Evolutionary conservation across 352 stramenopile species (phyloP).

Genomic region (Phytopythium oedochilum): DNA sequence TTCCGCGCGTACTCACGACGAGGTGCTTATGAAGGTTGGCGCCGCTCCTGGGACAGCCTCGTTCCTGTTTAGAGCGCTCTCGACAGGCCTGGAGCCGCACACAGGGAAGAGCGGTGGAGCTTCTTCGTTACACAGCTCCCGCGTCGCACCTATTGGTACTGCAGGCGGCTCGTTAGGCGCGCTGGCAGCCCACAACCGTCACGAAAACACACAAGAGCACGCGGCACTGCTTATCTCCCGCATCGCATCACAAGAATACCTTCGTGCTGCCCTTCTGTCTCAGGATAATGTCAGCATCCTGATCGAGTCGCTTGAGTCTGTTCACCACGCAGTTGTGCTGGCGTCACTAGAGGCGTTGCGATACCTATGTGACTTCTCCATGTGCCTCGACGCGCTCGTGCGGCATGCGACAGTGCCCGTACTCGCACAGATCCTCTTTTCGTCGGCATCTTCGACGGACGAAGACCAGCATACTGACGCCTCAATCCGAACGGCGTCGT

Average conservation of each 20-base stretch:
- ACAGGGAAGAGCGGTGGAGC: neutral
- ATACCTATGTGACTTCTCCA: constrained; percentile 50
- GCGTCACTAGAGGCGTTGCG: constrained; percentile 51
- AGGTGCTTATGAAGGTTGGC: constrained; percentile 66
- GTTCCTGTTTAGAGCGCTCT: constrained; percentile 41
- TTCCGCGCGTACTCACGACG: constrained; percentile 40
- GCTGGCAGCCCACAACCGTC: neutral
- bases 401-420: constrained; percentile 72
- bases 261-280: constrained; percentile 44
- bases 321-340: constrained; percentile 60
- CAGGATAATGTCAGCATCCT: constrained; percentile 51
- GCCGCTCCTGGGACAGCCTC: constrained; percentile 30
- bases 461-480: constrained; percentile 13
- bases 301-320: constrained; percentile 72
- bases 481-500: constrained; percentile 6
- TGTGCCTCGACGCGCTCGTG: constrained; percentile 64
- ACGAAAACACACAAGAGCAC: constrained; percentile 36
- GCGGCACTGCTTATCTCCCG: constrained; percentile 56
- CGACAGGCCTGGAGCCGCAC: constrained; percentile 1
- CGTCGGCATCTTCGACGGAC: constrained; percentile 13
- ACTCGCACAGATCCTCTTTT: constrained; percentile 64
- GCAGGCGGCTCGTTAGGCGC: neutral
- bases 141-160: neutral
- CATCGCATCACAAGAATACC: constrained; percentile 43
- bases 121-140: neutral